Evolutionary conservation across 192 early-diverging fungal species (phyloP), one percentile per base, ranked within the genome.

Genomic region (Dissophora ornata): DNA sequence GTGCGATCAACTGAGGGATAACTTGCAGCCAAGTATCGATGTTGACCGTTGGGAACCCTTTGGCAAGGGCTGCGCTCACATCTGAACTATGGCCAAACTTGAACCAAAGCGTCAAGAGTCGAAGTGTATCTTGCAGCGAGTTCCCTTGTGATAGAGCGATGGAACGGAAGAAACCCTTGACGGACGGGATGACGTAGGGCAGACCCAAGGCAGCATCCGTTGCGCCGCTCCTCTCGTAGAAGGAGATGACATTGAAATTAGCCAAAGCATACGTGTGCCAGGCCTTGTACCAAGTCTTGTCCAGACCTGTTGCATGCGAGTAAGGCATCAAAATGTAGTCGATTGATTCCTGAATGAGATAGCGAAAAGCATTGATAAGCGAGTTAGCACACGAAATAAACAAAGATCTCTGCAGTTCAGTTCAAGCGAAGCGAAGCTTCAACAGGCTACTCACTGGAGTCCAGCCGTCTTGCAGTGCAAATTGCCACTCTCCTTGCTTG

Each of bases 1-100:
- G 82, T 0, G 96, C 97, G 84, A 99, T 95, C n/a, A 99, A 82
- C 80, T 98, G 96, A 19, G 97, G 97, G 63, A 99, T 98, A 13
- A 99, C 97, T 79, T 99, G 95, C 47, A 99, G 84, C 97, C 96
- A 99, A 0, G 93, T 95, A 41, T 95, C 93, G 62, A 97, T 93
- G 21, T 85, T 92, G 32, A 99, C 91, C 10, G 81, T 87, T 0
- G 84, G 86, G 75, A 97, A 90, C 1, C 93, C 96, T 45, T 92
- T 91, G 21, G 71, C 85, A 30, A 98, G 90, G 8, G 93, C 90
- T 22, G 84, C 77, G 52, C 89, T 93, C 25, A 99, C 96, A 57
- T 96, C 92, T 12, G 85, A 74, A 50, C 94, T 88, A 79, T 93
- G 89, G 0, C 96, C 95, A 70, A 95, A 97, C 78, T 97, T 97